phyloP scores from a whole-genome alignment of 1,139 yeast species.

The Sugiyamaella pinicola region DNA sequence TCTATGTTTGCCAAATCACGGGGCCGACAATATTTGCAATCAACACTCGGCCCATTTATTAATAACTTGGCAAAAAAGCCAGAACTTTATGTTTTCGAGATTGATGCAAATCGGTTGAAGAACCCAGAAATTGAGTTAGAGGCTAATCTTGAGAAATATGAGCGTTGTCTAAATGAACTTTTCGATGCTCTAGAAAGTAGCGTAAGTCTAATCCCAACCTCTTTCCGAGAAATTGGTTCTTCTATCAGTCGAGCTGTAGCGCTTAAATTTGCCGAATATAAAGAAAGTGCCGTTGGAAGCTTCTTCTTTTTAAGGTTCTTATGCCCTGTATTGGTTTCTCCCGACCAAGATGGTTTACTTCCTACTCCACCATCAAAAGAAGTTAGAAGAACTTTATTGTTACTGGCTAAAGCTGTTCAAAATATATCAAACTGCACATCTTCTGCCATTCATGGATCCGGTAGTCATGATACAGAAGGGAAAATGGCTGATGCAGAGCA shows the following conservation, averaged over 20 bases:
- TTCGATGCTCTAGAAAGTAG: slow-evolving; percentile 60
- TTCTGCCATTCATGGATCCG: background rate
- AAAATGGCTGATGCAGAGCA: slow-evolving; percentile 7
- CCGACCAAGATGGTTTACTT: slow-evolving; percentile 56
- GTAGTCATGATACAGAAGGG: slow-evolving; percentile 12
- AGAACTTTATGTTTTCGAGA: slow-evolving; percentile 67
- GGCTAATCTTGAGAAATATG: slow-evolving; percentile 54
- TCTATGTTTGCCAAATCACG: slow-evolving; percentile 69
- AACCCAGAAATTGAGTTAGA: slow-evolving; percentile 45
- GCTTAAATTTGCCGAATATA: slow-evolving; percentile 59
- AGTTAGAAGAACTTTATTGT: slow-evolving; percentile 67
- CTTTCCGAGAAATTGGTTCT: slow-evolving; percentile 64
- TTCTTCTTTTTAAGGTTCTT: slow-evolving; percentile 76
- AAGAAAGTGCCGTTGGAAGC: slow-evolving; percentile 70
- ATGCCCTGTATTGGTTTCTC: slow-evolving; percentile 86
- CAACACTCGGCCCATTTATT: slow-evolving; percentile 58
- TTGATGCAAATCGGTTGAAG: slow-evolving; percentile 43
- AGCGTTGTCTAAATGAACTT: slow-evolving; percentile 56
- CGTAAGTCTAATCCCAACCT: slow-evolving; percentile 57
- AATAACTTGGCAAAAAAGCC: slow-evolving; percentile 54
- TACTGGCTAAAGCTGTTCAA: slow-evolving; percentile 78
- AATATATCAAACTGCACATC: slow-evolving; percentile 47
- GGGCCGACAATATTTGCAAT: slow-evolving; percentile 60
- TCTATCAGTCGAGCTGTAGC: slow-evolving; percentile 61
- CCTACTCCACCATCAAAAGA: slow-evolving; percentile 40